Percentiles rank a stretch among this genome's conserved stretches.
Evolutionary conservation across 2,329 filamentous ascomycete species (phyloP).

Genomic region (Xylariaceae sp.): DNA sequence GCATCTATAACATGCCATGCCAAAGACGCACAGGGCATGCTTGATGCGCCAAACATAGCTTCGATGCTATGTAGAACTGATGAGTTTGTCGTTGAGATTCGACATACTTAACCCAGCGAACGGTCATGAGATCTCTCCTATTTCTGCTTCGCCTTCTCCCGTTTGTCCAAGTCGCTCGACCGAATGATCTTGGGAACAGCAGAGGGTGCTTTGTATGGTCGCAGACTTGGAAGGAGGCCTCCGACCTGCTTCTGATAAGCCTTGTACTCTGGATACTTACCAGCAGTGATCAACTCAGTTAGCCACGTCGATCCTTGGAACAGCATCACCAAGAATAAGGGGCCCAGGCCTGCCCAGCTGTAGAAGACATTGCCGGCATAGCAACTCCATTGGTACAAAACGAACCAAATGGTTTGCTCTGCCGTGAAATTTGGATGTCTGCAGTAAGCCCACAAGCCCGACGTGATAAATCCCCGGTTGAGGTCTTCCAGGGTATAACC

Average conservation of each 20-base stretch:
- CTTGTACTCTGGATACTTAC: conserved; percentile 84
- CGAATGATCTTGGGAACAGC: conserved; percentile 43
- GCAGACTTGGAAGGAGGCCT: conserved; percentile 67
- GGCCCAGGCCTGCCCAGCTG: conserved; percentile 74
- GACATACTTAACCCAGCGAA: background rate
- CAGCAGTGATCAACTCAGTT: conserved; percentile 72
- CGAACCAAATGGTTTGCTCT: conserved; percentile 86
- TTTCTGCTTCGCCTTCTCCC: conserved; percentile 39
- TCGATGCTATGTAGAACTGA: background rate
- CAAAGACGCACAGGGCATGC: too few species aligned
- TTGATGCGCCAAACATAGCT: background rate
- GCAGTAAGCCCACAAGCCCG: conserved; percentile 80
- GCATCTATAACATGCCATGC: too few species aligned
- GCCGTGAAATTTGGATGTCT: conserved; percentile 93
- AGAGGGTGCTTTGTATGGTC: conserved; percentile 39
- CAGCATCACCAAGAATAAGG: conserved; percentile 64
- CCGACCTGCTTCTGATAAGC: conserved; percentile 79
- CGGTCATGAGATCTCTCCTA: conserved; percentile 18
- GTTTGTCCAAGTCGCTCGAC: conserved; percentile 47
- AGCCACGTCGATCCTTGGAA: conserved; percentile 88
- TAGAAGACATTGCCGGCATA: conserved; percentile 63
- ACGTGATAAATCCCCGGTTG: conserved; percentile 81
- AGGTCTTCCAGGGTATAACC: conserved; percentile 67
- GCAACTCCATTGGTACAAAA: conserved; percentile 83
- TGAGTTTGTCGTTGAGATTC: background rate